Percentiles rank a stretch among this genome's conserved stretches.
phyloP scores from a whole-genome alignment of 139 green algal genomes.

The Volvox africanus region DNA sequence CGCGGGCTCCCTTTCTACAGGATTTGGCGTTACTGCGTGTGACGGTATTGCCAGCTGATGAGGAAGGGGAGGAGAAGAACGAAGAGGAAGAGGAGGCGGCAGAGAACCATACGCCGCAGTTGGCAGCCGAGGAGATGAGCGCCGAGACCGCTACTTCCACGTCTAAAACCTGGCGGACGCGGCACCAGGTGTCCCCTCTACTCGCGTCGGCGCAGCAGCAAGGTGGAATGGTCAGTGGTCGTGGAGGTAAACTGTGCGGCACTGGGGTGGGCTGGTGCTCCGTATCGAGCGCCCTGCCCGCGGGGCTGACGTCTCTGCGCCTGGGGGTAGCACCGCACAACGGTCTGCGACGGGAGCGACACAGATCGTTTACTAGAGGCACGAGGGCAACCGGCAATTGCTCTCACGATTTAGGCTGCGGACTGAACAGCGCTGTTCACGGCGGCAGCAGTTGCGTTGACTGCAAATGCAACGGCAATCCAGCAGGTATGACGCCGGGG shows the following conservation, averaged over 20 bases:
- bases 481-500: neutral
- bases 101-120: too few species aligned
- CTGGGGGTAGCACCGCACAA: neutral
- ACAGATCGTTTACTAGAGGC: neutral
- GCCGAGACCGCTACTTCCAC: too few species aligned
- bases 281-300: neutral
- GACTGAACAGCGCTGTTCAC: too few species aligned
- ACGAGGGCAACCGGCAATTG: too few species aligned
- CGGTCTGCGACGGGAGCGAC: too few species aligned
- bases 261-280: neutral
- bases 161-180: too few species aligned
- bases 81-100: too few species aligned
- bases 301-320: neutral
- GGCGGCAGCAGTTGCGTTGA: neutral
- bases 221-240: too few species aligned
- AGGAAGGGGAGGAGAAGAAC: neutral
- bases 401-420: too few species aligned
- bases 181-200: too few species aligned
- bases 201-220: too few species aligned
- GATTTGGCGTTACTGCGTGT: slow-evolving; percentile 15
- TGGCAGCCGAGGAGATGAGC: neutral
- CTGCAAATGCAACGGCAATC: neutral
- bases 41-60: neutral
- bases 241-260: neutral
- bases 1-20: neutral